phyloP scores from a whole-genome alignment of 2,329 filamentous ascomycete genomes.

The Huntiella abstrusa region DNA sequence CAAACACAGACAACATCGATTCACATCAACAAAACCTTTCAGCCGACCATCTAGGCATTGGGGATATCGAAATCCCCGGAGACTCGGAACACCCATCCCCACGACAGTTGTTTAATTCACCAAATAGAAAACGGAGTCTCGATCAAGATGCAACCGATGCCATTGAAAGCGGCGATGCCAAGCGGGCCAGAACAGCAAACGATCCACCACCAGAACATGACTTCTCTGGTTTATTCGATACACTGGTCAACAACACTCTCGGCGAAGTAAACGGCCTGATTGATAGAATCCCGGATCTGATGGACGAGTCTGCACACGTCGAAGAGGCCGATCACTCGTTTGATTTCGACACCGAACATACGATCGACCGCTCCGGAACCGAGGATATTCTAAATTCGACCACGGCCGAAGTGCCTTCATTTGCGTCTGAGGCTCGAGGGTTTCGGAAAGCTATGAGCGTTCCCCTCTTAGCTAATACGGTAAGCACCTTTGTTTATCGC shows the following conservation, averaged over 20 bases:
- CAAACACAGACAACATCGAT: neutral
- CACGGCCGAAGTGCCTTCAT: slow-evolving; percentile 14
- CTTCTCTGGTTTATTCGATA: slow-evolving; percentile 8
- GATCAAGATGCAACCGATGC: slow-evolving; percentile 1
- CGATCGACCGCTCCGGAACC: slow-evolving; percentile 17
- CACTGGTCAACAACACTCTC: slow-evolving; percentile 23
- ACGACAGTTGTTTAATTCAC: slow-evolving; percentile 1
- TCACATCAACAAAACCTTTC: neutral
- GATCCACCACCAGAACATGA: neutral
- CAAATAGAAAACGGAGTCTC: slow-evolving; percentile 7
- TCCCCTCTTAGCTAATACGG: slow-evolving; percentile 23
- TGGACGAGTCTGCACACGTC: slow-evolving; percentile 2
- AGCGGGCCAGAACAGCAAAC: slow-evolving; percentile 11
- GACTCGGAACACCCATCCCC: neutral
- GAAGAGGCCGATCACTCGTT: slow-evolving; percentile 14
- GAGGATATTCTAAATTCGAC: slow-evolving; percentile 17
- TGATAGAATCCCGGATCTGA: slow-evolving; percentile 16
- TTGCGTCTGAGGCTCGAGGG: slow-evolving; percentile 20
- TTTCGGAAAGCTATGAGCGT: slow-evolving; percentile 22
- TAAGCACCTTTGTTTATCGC: slow-evolving; percentile 15
- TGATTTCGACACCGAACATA: slow-evolving; percentile 16
- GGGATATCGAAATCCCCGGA: too few species aligned
- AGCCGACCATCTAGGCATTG: neutral
- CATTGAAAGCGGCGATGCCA: slow-evolving; percentile 3
- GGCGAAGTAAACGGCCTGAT: slow-evolving; percentile 23